Evolutionary conservation across 2,329 filamentous ascomycete genomes (phyloP).

Genomic region (Diaporthe sp.): DNA sequence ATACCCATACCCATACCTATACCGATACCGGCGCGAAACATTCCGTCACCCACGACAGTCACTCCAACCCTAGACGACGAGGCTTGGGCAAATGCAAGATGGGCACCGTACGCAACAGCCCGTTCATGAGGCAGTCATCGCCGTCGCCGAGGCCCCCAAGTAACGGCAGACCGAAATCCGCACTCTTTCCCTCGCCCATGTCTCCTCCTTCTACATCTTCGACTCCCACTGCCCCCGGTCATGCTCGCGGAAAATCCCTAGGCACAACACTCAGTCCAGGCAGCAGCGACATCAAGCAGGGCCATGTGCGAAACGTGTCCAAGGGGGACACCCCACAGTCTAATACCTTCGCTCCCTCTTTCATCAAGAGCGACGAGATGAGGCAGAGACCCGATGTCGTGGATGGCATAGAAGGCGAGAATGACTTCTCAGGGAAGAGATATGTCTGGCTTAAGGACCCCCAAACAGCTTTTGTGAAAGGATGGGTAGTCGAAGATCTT

Average conservation of each 20-base stretch:
- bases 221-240: conserved; percentile 10
- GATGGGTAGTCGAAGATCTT: conserved; percentile 89
- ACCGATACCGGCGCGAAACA: not conserved
- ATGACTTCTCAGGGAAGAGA: conserved; percentile 98
- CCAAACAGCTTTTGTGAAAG: conserved; percentile 88
- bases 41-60: not conserved
- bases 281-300: conserved; percentile 43
- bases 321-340: conserved; percentile 73
- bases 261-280: conserved; percentile 30
- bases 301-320: conserved; percentile 69
- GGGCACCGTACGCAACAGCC: conserved; percentile 79
- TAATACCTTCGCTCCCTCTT: conserved; percentile 93
- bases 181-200: conserved; percentile 70
- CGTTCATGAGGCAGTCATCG: conserved; percentile 79
- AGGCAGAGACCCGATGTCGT: conserved; percentile 68
- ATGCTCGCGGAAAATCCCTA: conserved; percentile 33
- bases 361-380: conserved; percentile 90
- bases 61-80: not conserved
- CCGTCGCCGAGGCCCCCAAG: conserved; percentile 71
- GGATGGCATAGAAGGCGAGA: conserved; percentile 91
- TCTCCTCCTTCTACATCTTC: conserved; percentile 24
- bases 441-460: conserved; percentile 98
- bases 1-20: conserved; percentile 21
- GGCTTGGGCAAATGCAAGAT: conserved; percentile 20
- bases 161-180: conserved; percentile 78